Evolutionary conservation across 106 monocot genomes (phyloP), one percentile per base, ranked within the genome.

Genomic region (Alisma plantagoaquatica): DNA sequence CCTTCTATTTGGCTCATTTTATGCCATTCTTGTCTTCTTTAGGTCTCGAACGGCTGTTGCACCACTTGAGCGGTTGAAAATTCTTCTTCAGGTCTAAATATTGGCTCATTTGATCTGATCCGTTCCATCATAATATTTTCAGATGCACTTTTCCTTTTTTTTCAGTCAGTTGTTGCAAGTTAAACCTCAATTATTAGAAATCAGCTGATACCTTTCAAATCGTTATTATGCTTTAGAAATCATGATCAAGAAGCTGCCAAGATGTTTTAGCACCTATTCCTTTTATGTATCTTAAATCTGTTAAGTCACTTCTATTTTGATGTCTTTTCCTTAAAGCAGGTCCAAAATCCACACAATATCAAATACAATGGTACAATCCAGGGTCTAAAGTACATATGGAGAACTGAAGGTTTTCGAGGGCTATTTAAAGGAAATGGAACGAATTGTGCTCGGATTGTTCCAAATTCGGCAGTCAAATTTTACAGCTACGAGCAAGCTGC

Each of bases 31-130:
- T 32, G 42, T 17, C 6, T 27, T 38, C 27, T 67, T 19, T 57
- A 89, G 88, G 62, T 89, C 88, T 8, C 69, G 88, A 10, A 89
- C 88, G 58, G 88, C 83, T 78, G 88, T 89, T 64, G 88, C 88
- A 31, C 88, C 88, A 31, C 60, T 89, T 38, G 88, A 89, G 24
- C 60, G 88, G 49, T 53, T 89, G 59, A 89, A 89, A 51, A 89
- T 89, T 56, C 70, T 89, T 49, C 88, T 89, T 65, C 88, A 89
- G 83, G 88, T n/a, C n/a, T n/a, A n/a, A n/a, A n/a, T n/a, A n/a
- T n/a, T n/a, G n/a, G n/a, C n/a, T n/a, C n/a, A 22, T 20, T 46
- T 46, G 46, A 46, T 46, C 17, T 2, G 15, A 7, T 21, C 21
- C 9, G 8, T 48, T 3, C 47, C 23, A 1, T 3, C 47, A 48